Evolutionary conservation across 148 eudicot genomes (phyloP).

Genomic region (Amaranthus palmeri): DNA sequence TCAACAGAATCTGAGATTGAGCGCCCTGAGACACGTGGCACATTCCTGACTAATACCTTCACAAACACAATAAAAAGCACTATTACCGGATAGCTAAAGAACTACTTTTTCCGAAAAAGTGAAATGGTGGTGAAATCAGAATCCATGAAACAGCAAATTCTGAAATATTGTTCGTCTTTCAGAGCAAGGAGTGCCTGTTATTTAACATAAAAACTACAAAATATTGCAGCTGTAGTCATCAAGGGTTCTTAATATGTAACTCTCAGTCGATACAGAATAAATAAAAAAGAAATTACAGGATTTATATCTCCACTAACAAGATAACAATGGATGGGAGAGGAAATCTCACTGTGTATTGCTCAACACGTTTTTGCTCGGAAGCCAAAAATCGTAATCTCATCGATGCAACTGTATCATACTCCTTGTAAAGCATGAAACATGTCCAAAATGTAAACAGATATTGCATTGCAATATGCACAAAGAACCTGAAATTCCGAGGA

Average conservation of each 20-base stretch:
- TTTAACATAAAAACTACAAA: not conserved
- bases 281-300: not conserved
- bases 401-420: conserved; percentile 66
- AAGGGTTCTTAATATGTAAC: not conserved
- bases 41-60: conserved; percentile 88
- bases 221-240: not conserved
- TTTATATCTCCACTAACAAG: not conserved
- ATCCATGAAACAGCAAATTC: not conserved
- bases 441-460: conserved; percentile 93
- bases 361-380: conserved; percentile 65
- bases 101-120: not conserved
- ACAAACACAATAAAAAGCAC: conserved; percentile 15
- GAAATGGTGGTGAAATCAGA: not conserved
- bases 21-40: conserved; percentile 63
- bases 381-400: conserved; percentile 82
- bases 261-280: not conserved
- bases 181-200: not conserved
- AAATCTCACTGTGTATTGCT: conserved; percentile 81
- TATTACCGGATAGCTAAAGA: not conserved
- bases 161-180: not conserved
- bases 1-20: conserved; percentile 81
- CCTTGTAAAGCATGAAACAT: conserved; percentile 88
- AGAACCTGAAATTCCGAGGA: conserved; percentile 57
- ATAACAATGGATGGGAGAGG: not conserved
- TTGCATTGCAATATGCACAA: conserved; percentile 71